Percentiles rank a stretch among this genome's conserved stretches.
phyloP scores from a whole-genome alignment of 345 rosid species.

The Iberis pinnata region DNA sequence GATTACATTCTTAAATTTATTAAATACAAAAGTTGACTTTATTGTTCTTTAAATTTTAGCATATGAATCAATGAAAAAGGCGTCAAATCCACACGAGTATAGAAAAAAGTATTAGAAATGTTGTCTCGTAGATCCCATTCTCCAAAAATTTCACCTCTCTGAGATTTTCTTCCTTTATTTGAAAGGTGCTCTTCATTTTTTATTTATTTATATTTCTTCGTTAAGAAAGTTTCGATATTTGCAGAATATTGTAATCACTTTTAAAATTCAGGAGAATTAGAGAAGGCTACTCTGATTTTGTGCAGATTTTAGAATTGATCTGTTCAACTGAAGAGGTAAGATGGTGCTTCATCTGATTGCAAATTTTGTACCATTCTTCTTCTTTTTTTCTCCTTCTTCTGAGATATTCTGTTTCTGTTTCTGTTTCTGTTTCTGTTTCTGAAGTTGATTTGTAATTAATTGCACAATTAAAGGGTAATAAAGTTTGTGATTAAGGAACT shows the following conservation, averaged over 20 bases:
- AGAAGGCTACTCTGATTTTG: no score
- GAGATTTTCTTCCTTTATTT: background rate
- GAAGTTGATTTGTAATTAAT: background rate
- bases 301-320: background rate
- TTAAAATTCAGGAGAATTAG: no score
- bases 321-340: background rate
- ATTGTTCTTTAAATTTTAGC: background rate
- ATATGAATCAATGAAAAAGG: background rate
- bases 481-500: no score
- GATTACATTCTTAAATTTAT: background rate
- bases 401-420: background rate
- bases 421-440: background rate
- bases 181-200: background rate
- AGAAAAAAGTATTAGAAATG: background rate
- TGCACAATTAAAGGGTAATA: background rate
- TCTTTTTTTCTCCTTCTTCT: background rate
- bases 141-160: slow-evolving; percentile 1
- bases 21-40: slow-evolving; percentile 21
- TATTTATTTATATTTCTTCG: no score
- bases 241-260: no score
- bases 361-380: background rate
- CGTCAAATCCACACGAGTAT: slow-evolving; percentile 10
- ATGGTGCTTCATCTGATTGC: background rate
- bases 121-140: background rate
- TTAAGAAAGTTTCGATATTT: no score